Base-by-base conservation (phyloP, 75 land plant species). In the Sequoiadendron giganteum region DNA sequence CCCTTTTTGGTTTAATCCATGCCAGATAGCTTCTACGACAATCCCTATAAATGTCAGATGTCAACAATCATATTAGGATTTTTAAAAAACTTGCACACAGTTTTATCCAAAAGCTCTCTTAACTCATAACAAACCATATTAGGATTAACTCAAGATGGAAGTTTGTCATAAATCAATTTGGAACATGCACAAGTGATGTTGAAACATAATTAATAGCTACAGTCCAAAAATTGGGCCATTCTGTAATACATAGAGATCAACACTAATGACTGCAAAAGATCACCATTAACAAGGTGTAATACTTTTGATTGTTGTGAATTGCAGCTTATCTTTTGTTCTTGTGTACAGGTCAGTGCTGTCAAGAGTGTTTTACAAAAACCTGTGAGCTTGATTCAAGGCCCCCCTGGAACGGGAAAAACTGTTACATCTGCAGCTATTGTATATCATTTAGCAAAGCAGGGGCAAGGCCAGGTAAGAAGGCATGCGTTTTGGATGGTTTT, bases 371-470 rank as follows among this genome's bases (percentile, higher is more conserved):
- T 98, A 70, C 99, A 97, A 83, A 98, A 96, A 90, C 99, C 99
- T 47, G 95, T 98, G 25, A 98, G 99, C 87, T 88, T 97, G 83
- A 98, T 98, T 89, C 99, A 98, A 87, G 99, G 99, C 49, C 99
- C 99, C 21, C 99, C 99, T 87, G 99, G 99, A 28, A 98, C 99
- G 49, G 99, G 99, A 18, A 98, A 98, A 86, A 98, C 99, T 90
- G 99, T 98, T 39, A 98, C 99, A 18, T 98, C 99, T 43, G 99
- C 99, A 21, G 99, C 99, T 9, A 98, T 98, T 93, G 99, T 98
- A 28, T 98, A 97, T 90, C 99, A 98, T 86, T 92, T 98, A 93
- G 99, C 99, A 34, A 98, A 97, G 88, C 99, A 97, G 91, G 97
- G 96, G 45, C 99, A 98, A 89, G 99, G 99, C 15, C 99, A 98